Base-by-base conservation (phyloP, 2,329 filamentous ascomycete genomes). In the Aspergillus sp. region DNA sequence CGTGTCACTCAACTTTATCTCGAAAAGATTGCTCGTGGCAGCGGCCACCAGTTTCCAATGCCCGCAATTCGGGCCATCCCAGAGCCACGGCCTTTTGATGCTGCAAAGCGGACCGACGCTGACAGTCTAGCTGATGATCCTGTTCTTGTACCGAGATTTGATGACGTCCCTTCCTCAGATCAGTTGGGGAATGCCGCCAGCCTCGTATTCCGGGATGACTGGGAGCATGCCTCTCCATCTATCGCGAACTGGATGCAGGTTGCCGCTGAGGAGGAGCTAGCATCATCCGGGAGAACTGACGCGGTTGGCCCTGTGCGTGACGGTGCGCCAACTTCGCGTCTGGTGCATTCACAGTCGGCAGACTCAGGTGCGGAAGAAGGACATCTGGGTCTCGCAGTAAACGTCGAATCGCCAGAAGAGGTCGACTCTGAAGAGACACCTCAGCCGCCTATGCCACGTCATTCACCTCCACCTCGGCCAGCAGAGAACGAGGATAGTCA, bases 1-100 rank as follows among this genome's bases (percentile, higher is more conserved):
- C 68, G 69, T 35, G 67, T 70, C 2, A 71, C 68, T 3, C 68
- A 71, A 38, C 60, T 71, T n/a, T 75, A 72, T 47, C 51, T 75
- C 4, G 64, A 71, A 35, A 61, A 71, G 37, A 47, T 70, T 38
- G 55, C 60, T 11, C 52, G 53, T 24, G 56, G 54, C 10, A 48
- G 49, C 26, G 45, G 48, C 8, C 47, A 51, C 11, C 45, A 39
- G 33, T 44, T 39, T 36, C 47, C 35, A 22, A 29, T 45, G 30
- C 37, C 44, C 22, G 38, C 44, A 28, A 31, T 44, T 24, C 43
- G 39, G 17, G 36, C 36, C 5, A 45, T 49, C n/a, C 48, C 45
- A 20, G 45, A 53, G 36, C 38, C 40, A 15, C 38, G 39, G 12
- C 33, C 30, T n/a, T 27, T 43, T 25, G 37, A 40, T 17, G 24